Base-by-base conservation (phyloP, 176 grass and related monocot genomes). In the Neostapfia colusana region DNA sequence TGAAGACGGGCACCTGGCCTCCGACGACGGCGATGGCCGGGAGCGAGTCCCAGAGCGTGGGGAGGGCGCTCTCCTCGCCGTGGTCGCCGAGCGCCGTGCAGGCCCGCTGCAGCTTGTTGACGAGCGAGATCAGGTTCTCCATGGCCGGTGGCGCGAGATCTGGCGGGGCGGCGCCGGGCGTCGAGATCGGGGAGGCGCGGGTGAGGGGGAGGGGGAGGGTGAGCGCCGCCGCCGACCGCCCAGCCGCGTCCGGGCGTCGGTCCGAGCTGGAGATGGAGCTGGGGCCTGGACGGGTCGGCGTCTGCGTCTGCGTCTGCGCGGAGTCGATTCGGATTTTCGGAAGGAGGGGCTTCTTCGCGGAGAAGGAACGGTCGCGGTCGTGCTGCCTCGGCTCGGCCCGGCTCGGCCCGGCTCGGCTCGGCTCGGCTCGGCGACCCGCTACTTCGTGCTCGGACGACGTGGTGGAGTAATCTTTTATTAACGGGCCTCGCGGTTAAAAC, bases 51-150 rank as follows among this genome's bases (percentile, higher is more conserved):
- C 93, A 96, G 65, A 96, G 89, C 69, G 93, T 90, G 12, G 93
- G 93, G 12, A 96, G 89, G 69, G 93, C 86, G 79, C 89, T 92
- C 48, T 96, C 93, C 67, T 96, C 89, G 10, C 93, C 93, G 76
- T 96, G 84, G 82, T 96, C 93, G 43, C 93, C 93, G 70, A 96
- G 93, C 21, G 93, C 93, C 16, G 93, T 96, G 84, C 93, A 96
- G 37, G 93, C 93, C 59, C 82, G 80, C 87, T 96, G 93, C 63
- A 96, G 81, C 93, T 96, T 96, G 85, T 96, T 96, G 59, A 96
- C 82, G 53, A 96, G 86, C 64, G 87, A 49, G 87, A 96, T 96
- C 82, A 96, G 75, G 78, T 81, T 96, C 35, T 96, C 93, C 93
- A 96, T 96, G 77, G 71, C 70, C 70, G 46, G 31, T 53, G 1